These are phyloP conservation scores for Tolypocladium tropicale DNA, from an alignment of 2,329 filamentous ascomycete genomes.

Conservation along the genomic window DNA sequence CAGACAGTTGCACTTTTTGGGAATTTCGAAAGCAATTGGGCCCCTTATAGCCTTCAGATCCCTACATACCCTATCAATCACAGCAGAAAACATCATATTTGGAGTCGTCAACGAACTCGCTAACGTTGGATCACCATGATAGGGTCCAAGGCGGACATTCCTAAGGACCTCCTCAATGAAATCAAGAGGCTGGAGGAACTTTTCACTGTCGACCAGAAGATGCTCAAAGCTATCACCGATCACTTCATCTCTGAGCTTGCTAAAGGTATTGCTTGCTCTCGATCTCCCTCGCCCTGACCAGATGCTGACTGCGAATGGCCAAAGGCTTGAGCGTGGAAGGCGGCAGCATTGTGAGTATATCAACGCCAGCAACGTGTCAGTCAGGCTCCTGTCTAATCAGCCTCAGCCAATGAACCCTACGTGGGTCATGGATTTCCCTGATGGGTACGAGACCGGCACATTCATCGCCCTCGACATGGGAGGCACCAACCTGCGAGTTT, in stretches of 20 bases:
- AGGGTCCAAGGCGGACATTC: slow-evolving; percentile 89
- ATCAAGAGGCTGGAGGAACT: slow-evolving; percentile 75
- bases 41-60: not conserved
- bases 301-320: not conserved
- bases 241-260: slow-evolving; percentile 84
- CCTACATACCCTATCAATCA: not conserved
- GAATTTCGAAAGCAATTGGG: not conserved
- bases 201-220: slow-evolving; percentile 68
- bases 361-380: not conserved
- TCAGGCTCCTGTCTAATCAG: slow-evolving; percentile 8
- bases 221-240: slow-evolving; percentile 80
- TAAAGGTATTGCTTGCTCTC: slow-evolving; percentile 48
- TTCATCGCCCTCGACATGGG: slow-evolving; percentile 92
- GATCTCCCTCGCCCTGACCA: not conserved
- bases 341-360: slow-evolving; percentile 71
- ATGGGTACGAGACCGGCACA: slow-evolving; percentile 77
- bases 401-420: slow-evolving; percentile 90
- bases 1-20: not conserved
- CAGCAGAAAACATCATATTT: not conserved
- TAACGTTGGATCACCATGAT: slow-evolving; percentile 11
- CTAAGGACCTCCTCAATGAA: slow-evolving; percentile 69
- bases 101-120: not conserved
- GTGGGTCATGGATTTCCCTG: slow-evolving; percentile 87
- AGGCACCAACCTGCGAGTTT: slow-evolving; percentile 90
- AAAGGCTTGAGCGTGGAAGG: slow-evolving; percentile 75